These are phyloP conservation scores for Saitozyma sp. DNA, from an alignment of 768 basidiomycete genomes.

Conservation along the genomic window DNA sequence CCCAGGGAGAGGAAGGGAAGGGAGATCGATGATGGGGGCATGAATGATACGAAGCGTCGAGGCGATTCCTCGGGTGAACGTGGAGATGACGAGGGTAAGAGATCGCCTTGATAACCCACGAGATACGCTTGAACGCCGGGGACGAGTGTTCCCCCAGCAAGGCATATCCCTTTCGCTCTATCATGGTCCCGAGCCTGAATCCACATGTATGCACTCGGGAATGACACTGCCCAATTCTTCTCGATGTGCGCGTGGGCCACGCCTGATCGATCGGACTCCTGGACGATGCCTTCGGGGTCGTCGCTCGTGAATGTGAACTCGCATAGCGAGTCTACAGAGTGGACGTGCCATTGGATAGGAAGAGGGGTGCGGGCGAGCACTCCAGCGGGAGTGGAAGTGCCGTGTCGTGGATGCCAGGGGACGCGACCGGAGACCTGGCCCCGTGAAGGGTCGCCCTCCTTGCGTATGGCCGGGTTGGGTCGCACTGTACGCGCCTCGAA, in stretches of 20 bases:
- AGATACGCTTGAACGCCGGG: conserved; percentile 34
- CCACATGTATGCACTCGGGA: conserved; percentile 37
- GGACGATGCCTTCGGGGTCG: neutral
- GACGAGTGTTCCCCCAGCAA: conserved; percentile 31
- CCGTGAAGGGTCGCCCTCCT: too few relatives aligned
- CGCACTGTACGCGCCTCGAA: conserved; percentile 1
- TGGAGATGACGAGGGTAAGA: conserved; percentile 1
- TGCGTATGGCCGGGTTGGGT: too few relatives aligned
- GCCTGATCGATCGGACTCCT: conserved; percentile 5
- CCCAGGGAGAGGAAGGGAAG: conserved; percentile 29
- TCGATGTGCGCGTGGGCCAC: conserved; percentile 29
- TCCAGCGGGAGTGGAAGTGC: conserved; percentile 31
- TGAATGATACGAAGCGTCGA: conserved; percentile 11
- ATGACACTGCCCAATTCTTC: conserved; percentile 41
- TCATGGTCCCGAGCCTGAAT: conserved; percentile 31
- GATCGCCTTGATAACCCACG: conserved; percentile 27
- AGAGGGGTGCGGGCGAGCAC: conserved; percentile 24
- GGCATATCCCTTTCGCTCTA: conserved; percentile 12
- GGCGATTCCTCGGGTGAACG: neutral
- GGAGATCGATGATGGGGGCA: conserved; percentile 30
- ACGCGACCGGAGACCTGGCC: conserved; percentile 1
- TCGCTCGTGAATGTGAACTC: conserved; percentile 12
- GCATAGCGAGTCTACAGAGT: conserved; percentile 24
- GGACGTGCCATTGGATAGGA: conserved; percentile 44
- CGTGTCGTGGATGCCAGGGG: conserved; percentile 26